Evolutionary conservation across 148 eudicot species (phyloP).

Genomic region (Silene uniflora): DNA sequence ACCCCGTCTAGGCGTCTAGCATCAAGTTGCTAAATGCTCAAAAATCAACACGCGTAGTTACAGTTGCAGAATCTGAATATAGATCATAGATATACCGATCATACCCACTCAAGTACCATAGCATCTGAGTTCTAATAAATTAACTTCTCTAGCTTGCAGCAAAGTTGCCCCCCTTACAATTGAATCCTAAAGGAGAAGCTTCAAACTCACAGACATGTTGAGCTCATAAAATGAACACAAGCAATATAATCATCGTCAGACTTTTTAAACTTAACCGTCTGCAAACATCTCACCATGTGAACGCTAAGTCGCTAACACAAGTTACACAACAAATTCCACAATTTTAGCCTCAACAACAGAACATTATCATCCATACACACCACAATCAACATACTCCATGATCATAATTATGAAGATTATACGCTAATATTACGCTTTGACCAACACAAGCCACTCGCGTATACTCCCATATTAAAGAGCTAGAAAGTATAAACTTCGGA

Average conservation of each 20-base stretch:
- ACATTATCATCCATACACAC: background rate
- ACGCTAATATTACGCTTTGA: background rate
- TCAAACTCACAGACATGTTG: background rate
- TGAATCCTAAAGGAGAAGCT: background rate
- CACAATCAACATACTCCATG: background rate
- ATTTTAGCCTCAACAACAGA: background rate
- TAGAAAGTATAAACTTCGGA: background rate
- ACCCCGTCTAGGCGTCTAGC: too few relatives aligned
- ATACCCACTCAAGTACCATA: background rate
- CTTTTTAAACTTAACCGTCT: background rate
- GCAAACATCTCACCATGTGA: constrained; percentile 5
- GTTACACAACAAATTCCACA: background rate
- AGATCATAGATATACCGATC: background rate
- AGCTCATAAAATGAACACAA: background rate
- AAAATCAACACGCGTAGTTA: background rate
- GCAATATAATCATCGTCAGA: background rate
- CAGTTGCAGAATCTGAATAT: background rate
- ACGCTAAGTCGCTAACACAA: background rate
- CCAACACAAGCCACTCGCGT: background rate
- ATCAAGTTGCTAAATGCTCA: background rate
- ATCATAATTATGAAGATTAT: too few relatives aligned
- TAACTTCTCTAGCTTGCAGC: background rate
- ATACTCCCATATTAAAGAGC: background rate
- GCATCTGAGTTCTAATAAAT: background rate
- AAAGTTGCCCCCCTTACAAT: background rate